Evolutionary conservation across 164 flowering plant genomes (phyloP).

Genomic region (Umbilicus rupestris): DNA sequence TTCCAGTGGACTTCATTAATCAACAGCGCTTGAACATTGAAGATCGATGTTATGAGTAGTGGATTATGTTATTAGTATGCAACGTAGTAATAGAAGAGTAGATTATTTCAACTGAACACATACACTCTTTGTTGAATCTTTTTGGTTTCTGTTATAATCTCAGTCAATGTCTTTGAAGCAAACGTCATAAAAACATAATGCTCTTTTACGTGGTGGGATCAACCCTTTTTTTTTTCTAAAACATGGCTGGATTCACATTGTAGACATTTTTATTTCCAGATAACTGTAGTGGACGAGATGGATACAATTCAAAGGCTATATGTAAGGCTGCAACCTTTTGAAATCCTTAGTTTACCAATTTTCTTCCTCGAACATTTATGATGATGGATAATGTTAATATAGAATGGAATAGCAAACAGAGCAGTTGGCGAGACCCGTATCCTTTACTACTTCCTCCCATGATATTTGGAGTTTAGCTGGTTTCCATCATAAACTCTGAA

Average conservation of each 20-base stretch:
- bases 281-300: constrained; percentile 32
- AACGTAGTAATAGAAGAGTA: neutral
- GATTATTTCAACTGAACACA: neutral
- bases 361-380: constrained; percentile 9
- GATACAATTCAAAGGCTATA: constrained; percentile 55
- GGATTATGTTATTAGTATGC: neutral
- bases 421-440: constrained; percentile 96
- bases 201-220: neutral
- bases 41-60: neutral
- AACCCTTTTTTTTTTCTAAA: neutral
- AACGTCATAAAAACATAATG: neutral
- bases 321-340: constrained; percentile 36
- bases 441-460: constrained; percentile 17
- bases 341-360: neutral
- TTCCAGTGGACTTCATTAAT: neutral
- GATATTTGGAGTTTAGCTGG: neutral
- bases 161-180: neutral
- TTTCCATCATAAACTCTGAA: neutral
- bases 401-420: constrained; percentile 75
- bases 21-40: neutral
- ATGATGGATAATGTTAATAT: constrained; percentile 19
- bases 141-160: neutral
- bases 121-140: neutral
- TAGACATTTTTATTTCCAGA: constrained; percentile 24
- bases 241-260: neutral